Percentiles rank a stretch among this genome's conserved stretches.
These are phyloP conservation scores for Astraeus odoratus DNA, from an alignment of 768 basidiomycete genomes.

Conservation along the genomic window DNA sequence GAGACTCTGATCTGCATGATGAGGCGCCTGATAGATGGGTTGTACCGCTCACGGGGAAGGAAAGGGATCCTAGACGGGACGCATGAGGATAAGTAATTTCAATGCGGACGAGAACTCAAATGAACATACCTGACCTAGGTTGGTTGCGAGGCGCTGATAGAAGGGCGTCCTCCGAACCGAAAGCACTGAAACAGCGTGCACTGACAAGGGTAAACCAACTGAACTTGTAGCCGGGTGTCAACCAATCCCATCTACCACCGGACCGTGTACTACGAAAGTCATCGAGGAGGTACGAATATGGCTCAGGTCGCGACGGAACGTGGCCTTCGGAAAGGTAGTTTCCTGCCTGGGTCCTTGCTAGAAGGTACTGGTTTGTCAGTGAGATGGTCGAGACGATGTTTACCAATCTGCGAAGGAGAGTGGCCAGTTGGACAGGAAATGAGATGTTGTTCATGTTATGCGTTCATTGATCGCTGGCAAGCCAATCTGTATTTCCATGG, in stretches of 20 bases:
- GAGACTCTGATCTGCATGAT: background rate
- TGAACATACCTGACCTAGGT: slow-evolving; percentile 1
- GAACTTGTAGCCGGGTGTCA: slow-evolving; percentile 7
- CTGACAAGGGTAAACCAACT: background rate
- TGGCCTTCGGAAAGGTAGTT: background rate
- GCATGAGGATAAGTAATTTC: too few species aligned
- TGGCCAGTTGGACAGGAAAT: slow-evolving; percentile 53
- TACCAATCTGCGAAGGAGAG: slow-evolving; percentile 57
- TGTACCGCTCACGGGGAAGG: background rate
- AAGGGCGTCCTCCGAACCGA: background rate
- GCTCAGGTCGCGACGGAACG: background rate
- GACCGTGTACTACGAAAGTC: background rate
- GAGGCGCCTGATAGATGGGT: background rate
- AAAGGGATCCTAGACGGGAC: background rate
- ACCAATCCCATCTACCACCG: slow-evolving; percentile 10
- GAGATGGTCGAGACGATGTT: slow-evolving; percentile 67
- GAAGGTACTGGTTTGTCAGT: slow-evolving; percentile 57
- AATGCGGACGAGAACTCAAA: background rate
- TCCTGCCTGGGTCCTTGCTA: slow-evolving; percentile 19
- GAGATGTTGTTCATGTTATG: slow-evolving; percentile 37
- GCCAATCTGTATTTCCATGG: background rate
- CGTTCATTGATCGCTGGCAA: background rate
- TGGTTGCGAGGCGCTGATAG: background rate
- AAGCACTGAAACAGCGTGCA: background rate
- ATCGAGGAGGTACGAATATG: background rate